Evolutionary conservation across 2,329 filamentous ascomycete genomes (phyloP), one percentile per base, ranked within the genome.

Genomic region (Sclerotiophoma versabilis): DNA sequence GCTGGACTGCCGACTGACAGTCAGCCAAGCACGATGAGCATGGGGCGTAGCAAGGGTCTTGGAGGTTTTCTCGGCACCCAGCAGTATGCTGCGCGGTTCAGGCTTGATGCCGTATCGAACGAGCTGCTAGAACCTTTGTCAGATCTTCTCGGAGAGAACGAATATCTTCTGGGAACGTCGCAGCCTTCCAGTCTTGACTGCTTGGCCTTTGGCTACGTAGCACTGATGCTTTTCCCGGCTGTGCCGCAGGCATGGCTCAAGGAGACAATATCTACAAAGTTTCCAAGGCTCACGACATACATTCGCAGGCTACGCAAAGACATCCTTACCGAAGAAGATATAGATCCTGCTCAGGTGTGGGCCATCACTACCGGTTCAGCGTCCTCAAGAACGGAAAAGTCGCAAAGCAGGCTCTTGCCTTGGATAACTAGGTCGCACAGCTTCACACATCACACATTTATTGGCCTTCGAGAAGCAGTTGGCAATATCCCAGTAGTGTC

Each of bases 171-270:
- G 1, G 78, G 77, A 10, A 75, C 76, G 8, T 70, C 77, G 1
- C 66, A 77, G n/a, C 81, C 84, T 0, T 85, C 85, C 2, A 85
- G 83, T 49, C 76, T 96, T 20, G 93, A 97, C 74, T 96, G 91
- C 70, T 74, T 97, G 39, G 87, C 86, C 0, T 85, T 91, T 65
- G 95, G 88, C 10, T 96, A 96, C 71, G 78, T 98, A 29, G 83
- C 86, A 2, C 77, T 97, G 43, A 89, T 95, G 79, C 79, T 89
- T 1, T 80, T 83, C 20, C 83, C 87, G 0, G 75, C 82, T 8
- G 70, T 90, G 19, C 84, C 86, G 14, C 83, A 87, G 49, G 73
- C 82, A 15, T 91, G 87, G 87, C 75, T 90, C 5, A 77, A 79
- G 53, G 81, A 85, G 44, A 80, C 81, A 0, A 79, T 90, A 67